A percentile compares a stretch with the other conserved stretches of the same genome.
phyloP scores from a whole-genome alignment of 164 flowering plant species.

The Vitis vinifera region DNA sequence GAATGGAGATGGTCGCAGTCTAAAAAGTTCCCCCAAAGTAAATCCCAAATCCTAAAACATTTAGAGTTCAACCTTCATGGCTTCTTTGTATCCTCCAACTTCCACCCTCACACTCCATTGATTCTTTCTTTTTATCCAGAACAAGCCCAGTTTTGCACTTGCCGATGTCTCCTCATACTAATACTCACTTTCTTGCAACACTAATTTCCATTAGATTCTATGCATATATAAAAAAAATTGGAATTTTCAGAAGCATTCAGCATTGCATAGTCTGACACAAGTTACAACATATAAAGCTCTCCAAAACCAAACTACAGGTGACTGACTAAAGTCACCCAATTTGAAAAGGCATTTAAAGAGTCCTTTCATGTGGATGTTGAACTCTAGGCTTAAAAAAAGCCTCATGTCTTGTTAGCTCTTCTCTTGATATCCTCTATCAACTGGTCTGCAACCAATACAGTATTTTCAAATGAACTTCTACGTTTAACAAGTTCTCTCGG shows the following conservation, averaged over 20 bases:
- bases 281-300: no score
- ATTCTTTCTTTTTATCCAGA: background rate
- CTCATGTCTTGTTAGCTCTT: constrained; percentile 10
- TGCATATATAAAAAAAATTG: background rate
- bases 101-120: background rate
- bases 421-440: constrained; percentile 34
- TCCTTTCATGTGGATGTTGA: background rate
- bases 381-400: background rate
- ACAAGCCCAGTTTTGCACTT: background rate
- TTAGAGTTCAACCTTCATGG: background rate
- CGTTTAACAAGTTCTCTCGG: constrained; percentile 53
- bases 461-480: constrained; percentile 29
- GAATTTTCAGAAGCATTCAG: background rate
- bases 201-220: background rate
- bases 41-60: background rate
- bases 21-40: background rate
- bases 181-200: background rate
- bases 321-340: no score
- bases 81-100: background rate
- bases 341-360: no score
- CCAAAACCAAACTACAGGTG: no score
- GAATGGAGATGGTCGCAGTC: background rate
- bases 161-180: background rate
- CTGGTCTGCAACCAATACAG: constrained; percentile 32
- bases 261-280: background rate